phyloP scores from a whole-genome alignment of 805 yeast species.

The Yarrowia osloensis region DNA sequence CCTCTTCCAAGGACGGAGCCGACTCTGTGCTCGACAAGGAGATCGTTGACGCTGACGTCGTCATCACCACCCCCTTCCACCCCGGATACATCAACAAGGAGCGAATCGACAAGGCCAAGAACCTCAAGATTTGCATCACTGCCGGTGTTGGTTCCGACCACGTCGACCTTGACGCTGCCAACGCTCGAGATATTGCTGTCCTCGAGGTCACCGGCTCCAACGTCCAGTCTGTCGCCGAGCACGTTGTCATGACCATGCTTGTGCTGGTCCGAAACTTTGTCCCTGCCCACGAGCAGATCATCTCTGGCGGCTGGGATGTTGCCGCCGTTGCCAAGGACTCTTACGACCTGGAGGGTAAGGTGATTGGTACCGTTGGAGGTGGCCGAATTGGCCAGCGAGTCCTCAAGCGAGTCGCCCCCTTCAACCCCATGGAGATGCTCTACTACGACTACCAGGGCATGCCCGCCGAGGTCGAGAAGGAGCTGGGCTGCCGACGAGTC shows the following conservation, averaged over 20 bases:
- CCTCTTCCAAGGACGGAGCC: not conserved
- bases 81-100: not conserved
- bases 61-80: constrained; percentile 15
- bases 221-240: constrained; percentile 12
- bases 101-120: constrained; percentile 10
- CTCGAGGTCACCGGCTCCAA: constrained; percentile 9
- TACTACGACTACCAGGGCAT: constrained; percentile 6
- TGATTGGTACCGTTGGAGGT: constrained; percentile 7
- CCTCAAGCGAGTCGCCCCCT: not conserved
- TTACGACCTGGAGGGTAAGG: constrained; percentile 2
- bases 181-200: constrained; percentile 1
- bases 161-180: not conserved
- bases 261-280: constrained; percentile 6
- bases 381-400: constrained; percentile 8
- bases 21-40: constrained; percentile 3
- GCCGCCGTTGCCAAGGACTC: constrained; percentile 12
- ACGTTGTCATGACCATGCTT: constrained; percentile 5
- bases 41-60: not conserved
- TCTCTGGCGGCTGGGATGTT: constrained; percentile 10
- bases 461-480: not conserved
- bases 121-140: constrained; percentile 1
- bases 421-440: constrained; percentile 12
- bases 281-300: constrained; percentile 7
- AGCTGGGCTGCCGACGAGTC: not conserved
- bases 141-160: constrained; percentile 16